Evolutionary conservation across 1,284 basidiomycete species (phyloP).

Genomic region (Ceratorhiza oryzae-sativae): DNA sequence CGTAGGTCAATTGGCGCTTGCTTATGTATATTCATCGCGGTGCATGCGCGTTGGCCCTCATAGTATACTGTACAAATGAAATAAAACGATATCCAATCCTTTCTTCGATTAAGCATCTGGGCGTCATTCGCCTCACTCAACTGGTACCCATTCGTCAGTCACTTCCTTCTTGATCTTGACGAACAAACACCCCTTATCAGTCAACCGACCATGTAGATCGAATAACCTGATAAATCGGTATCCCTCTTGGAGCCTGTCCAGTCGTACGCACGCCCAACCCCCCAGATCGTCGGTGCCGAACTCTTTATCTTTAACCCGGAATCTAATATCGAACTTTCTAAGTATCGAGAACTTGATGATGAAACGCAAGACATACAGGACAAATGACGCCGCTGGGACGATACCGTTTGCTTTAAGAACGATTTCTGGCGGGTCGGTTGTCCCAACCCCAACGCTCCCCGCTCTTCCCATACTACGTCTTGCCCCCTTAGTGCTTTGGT

Average conservation of each 20-base stretch:
- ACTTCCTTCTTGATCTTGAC: constrained; percentile 36
- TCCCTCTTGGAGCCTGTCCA: constrained; percentile 27
- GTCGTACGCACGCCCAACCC: constrained; percentile 27
- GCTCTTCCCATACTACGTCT: constrained; percentile 33
- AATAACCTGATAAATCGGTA: constrained; percentile 30
- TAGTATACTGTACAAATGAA: too few relatives aligned
- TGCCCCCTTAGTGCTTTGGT: constrained; percentile 19
- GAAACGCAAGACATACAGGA: background rate
- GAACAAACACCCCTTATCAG: constrained; percentile 26
- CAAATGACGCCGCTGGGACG: constrained; percentile 33
- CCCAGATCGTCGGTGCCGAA: constrained; percentile 24
- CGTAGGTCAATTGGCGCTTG: too few relatives aligned
- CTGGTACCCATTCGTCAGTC: constrained; percentile 3
- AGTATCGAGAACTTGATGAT: background rate
- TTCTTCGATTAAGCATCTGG: background rate
- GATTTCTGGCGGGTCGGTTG: constrained; percentile 32
- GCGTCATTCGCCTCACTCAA: background rate
- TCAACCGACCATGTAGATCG: constrained; percentile 22
- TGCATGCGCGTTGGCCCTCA: too few relatives aligned
- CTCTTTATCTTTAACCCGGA: constrained; percentile 30
- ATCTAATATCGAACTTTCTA: background rate
- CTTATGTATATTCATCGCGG: too few relatives aligned
- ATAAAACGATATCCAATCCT: too few relatives aligned
- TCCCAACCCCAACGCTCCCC: constrained; percentile 1
- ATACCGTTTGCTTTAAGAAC: constrained; percentile 24